Percentiles rank a stretch among this genome's conserved stretches.
phyloP scores from a whole-genome alignment of 2,329 filamentous ascomycete genomes.

The Ceratocystis diversiconidia region DNA sequence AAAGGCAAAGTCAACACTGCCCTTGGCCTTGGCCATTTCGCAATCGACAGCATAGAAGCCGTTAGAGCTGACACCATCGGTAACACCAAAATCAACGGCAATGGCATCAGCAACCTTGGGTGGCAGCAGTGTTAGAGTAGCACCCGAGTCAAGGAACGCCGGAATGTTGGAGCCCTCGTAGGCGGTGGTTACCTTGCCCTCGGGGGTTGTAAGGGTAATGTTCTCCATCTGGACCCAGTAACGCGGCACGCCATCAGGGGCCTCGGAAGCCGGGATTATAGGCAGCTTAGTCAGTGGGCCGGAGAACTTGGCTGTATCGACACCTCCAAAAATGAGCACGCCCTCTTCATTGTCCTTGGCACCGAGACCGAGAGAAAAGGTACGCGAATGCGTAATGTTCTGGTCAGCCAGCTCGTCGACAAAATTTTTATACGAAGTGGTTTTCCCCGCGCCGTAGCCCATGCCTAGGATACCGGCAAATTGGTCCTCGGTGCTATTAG shows the following conservation, averaged over 20 bases:
- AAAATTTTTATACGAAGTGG: conserved; percentile 36
- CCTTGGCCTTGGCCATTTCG: conserved; percentile 27
- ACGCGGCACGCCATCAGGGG: conserved; percentile 39
- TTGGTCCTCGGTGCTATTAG: conserved; percentile 34
- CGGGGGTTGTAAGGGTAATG: conserved; percentile 30
- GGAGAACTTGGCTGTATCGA: conserved; percentile 49
- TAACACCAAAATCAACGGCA: conserved; percentile 35
- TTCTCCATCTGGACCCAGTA: conserved; percentile 39
- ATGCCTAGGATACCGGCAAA: conserved; percentile 57
- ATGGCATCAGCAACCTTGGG: conserved; percentile 37
- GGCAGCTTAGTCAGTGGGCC: conserved; percentile 47
- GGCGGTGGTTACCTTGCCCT: conserved; percentile 21
- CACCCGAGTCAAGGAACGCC: conserved; percentile 58
- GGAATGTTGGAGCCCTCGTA: conserved; percentile 31
- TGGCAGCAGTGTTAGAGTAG: conserved; percentile 54
- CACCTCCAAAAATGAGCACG: conserved; percentile 53
- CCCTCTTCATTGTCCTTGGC: conserved; percentile 45
- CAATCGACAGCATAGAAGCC: conserved; percentile 37
- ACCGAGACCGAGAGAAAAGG: conserved; percentile 52
- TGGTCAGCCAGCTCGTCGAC: conserved; percentile 36
- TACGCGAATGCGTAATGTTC: conserved; percentile 43
- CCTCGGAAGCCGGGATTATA: conserved; percentile 41
- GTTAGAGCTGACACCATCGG: conserved; percentile 25
- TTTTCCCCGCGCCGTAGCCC: conserved; percentile 44
- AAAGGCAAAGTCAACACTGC: conserved; percentile 37